phyloP scores from a whole-genome alignment of 768 basidiomycete genomes.

The Lentinula raphanica region DNA sequence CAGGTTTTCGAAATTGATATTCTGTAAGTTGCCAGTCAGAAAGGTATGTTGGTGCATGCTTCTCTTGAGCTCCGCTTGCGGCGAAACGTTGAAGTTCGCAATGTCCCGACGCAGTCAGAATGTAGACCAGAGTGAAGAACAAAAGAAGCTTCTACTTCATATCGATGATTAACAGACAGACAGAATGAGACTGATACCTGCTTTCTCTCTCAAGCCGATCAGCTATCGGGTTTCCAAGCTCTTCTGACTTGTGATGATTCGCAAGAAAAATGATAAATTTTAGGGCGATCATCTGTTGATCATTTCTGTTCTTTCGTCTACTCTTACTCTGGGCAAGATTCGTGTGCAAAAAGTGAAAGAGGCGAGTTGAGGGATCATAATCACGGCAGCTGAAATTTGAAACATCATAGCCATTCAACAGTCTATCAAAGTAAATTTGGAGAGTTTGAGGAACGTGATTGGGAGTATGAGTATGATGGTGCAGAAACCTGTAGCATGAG shows the following conservation, averaged over 20 bases:
- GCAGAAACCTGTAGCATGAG: not conserved
- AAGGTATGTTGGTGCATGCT: not conserved
- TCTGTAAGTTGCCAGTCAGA: too few relatives aligned
- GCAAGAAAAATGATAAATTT: too few relatives aligned
- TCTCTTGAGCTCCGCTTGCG: not conserved
- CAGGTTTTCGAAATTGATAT: too few relatives aligned
- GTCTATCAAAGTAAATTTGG: conserved; percentile 25
- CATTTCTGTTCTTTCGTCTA: too few relatives aligned
- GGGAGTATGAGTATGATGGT: too few relatives aligned
- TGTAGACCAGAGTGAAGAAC: not conserved
- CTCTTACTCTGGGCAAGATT: too few relatives aligned
- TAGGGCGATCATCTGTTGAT: too few relatives aligned
- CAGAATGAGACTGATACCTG: not conserved
- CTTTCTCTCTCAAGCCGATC: not conserved
- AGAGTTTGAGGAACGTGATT: too few relatives aligned
- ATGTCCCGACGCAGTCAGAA: not conserved
- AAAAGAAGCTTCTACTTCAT: not conserved
- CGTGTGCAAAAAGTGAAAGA: too few relatives aligned
- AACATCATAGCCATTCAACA: conserved; percentile 41
- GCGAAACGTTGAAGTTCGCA: not conserved
- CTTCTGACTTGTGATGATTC: not conserved
- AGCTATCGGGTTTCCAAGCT: not conserved
- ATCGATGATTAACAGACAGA: not conserved
- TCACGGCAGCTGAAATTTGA: too few relatives aligned
- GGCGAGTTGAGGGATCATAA: too few relatives aligned